Base-by-base conservation (phyloP, 495 filamentous ascomycete species). In the Podospora pseudocomata region DNA sequence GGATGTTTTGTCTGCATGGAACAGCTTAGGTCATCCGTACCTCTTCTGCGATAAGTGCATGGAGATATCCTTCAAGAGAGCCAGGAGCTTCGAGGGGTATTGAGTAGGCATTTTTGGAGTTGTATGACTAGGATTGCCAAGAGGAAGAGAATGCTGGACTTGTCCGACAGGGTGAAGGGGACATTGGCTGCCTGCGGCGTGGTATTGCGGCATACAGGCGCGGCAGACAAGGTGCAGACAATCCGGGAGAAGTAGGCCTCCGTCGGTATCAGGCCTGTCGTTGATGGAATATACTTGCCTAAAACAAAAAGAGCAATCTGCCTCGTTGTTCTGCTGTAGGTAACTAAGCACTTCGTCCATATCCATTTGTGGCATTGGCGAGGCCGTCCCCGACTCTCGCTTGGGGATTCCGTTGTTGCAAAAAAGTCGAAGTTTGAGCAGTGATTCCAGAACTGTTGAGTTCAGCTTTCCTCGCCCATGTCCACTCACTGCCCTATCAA, bases 371-470 rank as follows among this genome's bases (percentile, higher is more conserved):
- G 30, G 26, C 32, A 11, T 30, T 30, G 15, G 56, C n/a, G 23
- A 20, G 11, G 11, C 13, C 13, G 56, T 30, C 26, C 23, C 16
- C 5, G 59, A 9, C 5, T 18, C 16, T 18, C 5, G 23, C 27
- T 19, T 23, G 7, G 55, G n/a, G 49, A 7, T 60, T 3, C 65
- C 65, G 34, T 66, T 66, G 54, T 66, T 66, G 56, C 65, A 66
- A 30, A 60, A 66, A 20, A 66, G 53, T 13, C 65, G 65, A 18
- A 66, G 55, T 16, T 19, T 28, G 28, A 66, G 65, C 15, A 66
- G 27, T 3, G 65, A 23, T 57, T 66, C 54, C 20, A 66, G 53
- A 11, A 66, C 65, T 6, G 39, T 39, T 27, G 54, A 59, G 7
- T 59, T 60, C n/a, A 66, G 56, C 19, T 61, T 60, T 60, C 20